Base-by-base conservation (phyloP, 371 early-diverging fungal genomes). In the Capillidium rhysosporum region DNA sequence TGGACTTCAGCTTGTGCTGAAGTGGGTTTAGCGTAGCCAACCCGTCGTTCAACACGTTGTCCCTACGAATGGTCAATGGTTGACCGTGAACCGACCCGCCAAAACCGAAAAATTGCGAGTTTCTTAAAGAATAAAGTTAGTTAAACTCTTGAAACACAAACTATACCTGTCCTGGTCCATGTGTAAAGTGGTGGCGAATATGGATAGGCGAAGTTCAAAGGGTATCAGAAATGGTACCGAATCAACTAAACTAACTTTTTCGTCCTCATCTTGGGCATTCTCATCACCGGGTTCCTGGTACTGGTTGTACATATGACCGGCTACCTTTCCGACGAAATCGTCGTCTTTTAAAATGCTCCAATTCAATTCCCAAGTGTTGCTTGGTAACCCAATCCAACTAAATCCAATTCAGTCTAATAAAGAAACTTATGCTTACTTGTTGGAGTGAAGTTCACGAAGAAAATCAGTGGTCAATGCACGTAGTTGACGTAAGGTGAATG, bases 41-140 rank as follows among this genome's bases (percentile, higher is more conserved):
- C 0, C 90, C 93, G 60, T 95, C 96, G 30, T 91, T 85, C 61
- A 95, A 91, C 14, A 90, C 77, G 45, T 70, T 70, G 20, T 70
- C 73, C 10, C 96, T 74, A 1, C 83, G 79, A 20, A 95, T 74
- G 0, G 69, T 65, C 0, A 79, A 79, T 0, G 70, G 52, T 49
- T 52, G 63, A 25, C 49, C 69, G 34, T 34, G 4, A 12, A 34
- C 12, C 7, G 34, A 34, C 34, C 34, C 12, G 34, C 4, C 12
- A 12, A 34, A 34, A 12, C 4, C 34, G 4, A 12, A 12, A 7
- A 12, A 34, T 34, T 34, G n/a, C n/a, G 7, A 34, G 34, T 34
- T 43, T 7, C 9, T 18, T 18, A 7, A 18, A 7, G 8, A 16
- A 18, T 18, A 43, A 43, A 43, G 7, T 14, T 43, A 5, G 18